These are phyloP conservation scores for Blakeslea trispora DNA, from an alignment of 371 early-diverging fungal genomes.

Conservation along the genomic window DNA sequence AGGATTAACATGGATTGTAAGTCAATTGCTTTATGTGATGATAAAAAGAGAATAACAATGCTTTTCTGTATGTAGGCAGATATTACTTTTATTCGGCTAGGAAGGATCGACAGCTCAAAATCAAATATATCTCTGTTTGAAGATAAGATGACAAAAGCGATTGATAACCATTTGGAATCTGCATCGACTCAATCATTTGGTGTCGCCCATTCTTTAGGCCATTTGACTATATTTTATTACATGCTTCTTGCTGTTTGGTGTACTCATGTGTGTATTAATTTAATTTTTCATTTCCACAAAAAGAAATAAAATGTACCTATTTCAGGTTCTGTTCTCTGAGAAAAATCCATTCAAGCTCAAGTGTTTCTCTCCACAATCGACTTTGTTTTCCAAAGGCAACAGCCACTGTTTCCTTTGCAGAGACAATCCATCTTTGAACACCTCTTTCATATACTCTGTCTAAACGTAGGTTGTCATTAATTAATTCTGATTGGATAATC, in stretches of 20 bases:
- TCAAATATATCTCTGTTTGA: background rate
- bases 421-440: conserved; percentile 45
- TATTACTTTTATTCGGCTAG: conserved; percentile 8
- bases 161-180: conserved; percentile 7
- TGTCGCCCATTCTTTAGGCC: background rate
- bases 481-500: conserved; percentile 36
- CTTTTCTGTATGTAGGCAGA: conserved; percentile 7
- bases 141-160: conserved; percentile 7
- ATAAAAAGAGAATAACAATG: background rate
- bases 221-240: conserved; percentile 17
- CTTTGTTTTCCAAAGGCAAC: conserved; percentile 43
- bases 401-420: conserved; percentile 37
- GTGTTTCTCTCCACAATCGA: conserved; percentile 42
- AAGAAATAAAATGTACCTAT: conserved; percentile 4
- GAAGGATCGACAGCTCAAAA: conserved; percentile 1
- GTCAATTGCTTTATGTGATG: conserved; percentile 5
- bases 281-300: conserved; percentile 14
- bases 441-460: conserved; percentile 44
- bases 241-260: conserved; percentile 19
- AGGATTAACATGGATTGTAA: conserved; percentile 49
- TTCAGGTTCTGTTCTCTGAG: conserved; percentile 47
- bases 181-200: background rate
- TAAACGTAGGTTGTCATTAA: conserved; percentile 17
- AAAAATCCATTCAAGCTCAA: conserved; percentile 51
- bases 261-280: conserved; percentile 15